phyloP scores from a whole-genome alignment of 371 early-diverging fungal genomes.

The Haplosporangium sp. region DNA sequence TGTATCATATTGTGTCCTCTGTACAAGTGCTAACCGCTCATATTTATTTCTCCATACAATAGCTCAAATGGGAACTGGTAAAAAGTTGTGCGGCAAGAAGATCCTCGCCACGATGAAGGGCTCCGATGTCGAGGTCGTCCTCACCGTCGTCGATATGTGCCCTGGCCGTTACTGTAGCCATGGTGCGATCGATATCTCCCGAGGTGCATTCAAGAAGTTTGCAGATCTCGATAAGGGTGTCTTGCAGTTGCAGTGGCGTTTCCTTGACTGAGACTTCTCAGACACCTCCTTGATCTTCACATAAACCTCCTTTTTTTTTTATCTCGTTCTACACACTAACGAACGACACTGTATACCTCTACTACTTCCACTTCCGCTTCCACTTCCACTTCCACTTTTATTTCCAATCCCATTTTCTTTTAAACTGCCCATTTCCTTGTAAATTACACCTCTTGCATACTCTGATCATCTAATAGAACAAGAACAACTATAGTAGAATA shows the following conservation, averaged over 20 bases:
- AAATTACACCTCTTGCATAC: too few relatives aligned
- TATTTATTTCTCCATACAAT: background rate
- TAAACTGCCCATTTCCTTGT: background rate
- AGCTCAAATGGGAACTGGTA: constrained; percentile 50
- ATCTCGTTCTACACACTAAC: background rate
- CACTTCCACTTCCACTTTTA: background rate
- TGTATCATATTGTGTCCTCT: background rate
- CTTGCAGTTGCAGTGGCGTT: constrained; percentile 33
- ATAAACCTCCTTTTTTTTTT: background rate
- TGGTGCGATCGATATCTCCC: constrained; percentile 38
- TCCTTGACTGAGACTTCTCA: constrained; percentile 7
- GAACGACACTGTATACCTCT: background rate
- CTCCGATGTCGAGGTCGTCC: constrained; percentile 20
- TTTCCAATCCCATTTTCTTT: background rate
- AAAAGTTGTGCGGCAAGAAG: constrained; percentile 33
- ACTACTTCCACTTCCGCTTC: background rate
- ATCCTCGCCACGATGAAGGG: constrained; percentile 30
- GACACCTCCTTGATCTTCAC: background rate
- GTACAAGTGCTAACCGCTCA: background rate
- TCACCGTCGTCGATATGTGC: constrained; percentile 48
- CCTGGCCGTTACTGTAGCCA: constrained; percentile 35
- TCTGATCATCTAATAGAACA: too few relatives aligned
- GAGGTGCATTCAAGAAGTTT: constrained; percentile 47
- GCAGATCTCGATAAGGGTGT: constrained; percentile 23
- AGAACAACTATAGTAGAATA: too few relatives aligned